A percentile compares a stretch with the other conserved stretches of the same genome.
phyloP scores from a whole-genome alignment of 1,139 yeast species.

The Lodderomyces elongisporus region DNA sequence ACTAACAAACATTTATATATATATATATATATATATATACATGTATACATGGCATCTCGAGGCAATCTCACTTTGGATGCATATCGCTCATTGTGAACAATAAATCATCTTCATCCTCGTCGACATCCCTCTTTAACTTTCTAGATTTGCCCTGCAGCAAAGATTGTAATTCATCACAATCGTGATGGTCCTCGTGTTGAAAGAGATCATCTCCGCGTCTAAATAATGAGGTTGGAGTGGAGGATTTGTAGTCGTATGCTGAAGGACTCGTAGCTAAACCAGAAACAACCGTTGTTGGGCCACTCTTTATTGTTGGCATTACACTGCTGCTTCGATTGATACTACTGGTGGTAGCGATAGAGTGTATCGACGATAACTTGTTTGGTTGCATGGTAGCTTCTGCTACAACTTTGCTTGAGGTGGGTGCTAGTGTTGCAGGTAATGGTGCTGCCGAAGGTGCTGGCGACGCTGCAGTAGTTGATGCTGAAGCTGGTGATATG shows the following conservation, averaged over 20 bases:
- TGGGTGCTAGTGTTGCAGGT: background rate
- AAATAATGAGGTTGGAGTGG: constrained; percentile 41
- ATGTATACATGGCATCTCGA: no score
- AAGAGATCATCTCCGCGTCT: constrained; percentile 36
- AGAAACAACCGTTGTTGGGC: constrained; percentile 13
- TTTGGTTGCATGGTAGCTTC: background rate
- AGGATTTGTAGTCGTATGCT: constrained; percentile 18
- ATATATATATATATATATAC: no score
- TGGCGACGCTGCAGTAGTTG: background rate
- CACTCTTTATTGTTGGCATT: constrained; percentile 8
- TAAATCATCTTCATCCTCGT: constrained; percentile 74
- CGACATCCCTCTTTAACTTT: constrained; percentile 15
- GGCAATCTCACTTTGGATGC: constrained; percentile 46
- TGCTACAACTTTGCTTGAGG: background rate
- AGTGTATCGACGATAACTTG: constrained; percentile 2
- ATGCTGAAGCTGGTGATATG: constrained; percentile 1
- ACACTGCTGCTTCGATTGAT: constrained; percentile 1
- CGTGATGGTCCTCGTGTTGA: no score
- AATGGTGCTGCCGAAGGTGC: background rate
- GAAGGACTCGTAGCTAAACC: constrained; percentile 40
- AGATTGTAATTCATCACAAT: constrained; percentile 31
- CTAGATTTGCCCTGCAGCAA: constrained; percentile 12
- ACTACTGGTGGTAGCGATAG: constrained; percentile 5
- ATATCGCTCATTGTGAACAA: constrained; percentile 89
- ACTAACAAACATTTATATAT: no score